Evolutionary conservation across 2,329 filamentous ascomycete genomes (phyloP).

Genomic region (Didymella keratinophila): DNA sequence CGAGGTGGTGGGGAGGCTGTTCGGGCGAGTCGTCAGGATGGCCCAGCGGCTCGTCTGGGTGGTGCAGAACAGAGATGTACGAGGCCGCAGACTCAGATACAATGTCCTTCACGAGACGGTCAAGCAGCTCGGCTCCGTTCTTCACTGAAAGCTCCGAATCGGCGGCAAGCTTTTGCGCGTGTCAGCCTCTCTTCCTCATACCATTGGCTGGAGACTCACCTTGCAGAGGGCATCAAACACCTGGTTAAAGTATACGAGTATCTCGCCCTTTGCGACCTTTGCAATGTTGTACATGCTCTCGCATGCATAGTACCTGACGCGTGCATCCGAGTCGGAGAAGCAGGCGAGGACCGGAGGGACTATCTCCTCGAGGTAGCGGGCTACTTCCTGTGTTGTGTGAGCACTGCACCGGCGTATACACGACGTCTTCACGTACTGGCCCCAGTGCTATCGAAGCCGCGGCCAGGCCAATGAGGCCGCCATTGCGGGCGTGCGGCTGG

Average conservation of each 20-base stretch:
- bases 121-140: constrained; percentile 93
- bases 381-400: constrained; percentile 73
- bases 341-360: constrained; percentile 96
- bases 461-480: constrained; percentile 92
- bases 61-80: constrained; percentile 88
- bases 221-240: constrained; percentile 98
- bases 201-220: constrained; percentile 58
- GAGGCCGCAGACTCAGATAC: constrained; percentile 93
- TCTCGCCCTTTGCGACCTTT: constrained; percentile 98
- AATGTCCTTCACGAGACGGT: constrained; percentile 94
- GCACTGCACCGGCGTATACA: constrained; percentile 5
- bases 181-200: constrained; percentile 28
- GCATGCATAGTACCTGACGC: constrained; percentile 97
- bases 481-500: constrained; percentile 94
- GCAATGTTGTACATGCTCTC: constrained; percentile 99
- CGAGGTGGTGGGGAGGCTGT: constrained; percentile 55
- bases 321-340: constrained; percentile 97
- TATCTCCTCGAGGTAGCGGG: constrained; percentile 89
- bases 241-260: constrained; percentile 96
- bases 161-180: constrained; percentile 75
- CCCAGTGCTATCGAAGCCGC: constrained; percentile 96
- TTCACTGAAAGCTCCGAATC: constrained; percentile 97
- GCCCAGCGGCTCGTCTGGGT: constrained; percentile 62
- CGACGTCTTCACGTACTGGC: constrained; percentile 67
- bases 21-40: constrained; percentile 43